Evolutionary conservation across 1,139 yeast species (phyloP).

Genomic region (Yamadazyma trypodendri): DNA sequence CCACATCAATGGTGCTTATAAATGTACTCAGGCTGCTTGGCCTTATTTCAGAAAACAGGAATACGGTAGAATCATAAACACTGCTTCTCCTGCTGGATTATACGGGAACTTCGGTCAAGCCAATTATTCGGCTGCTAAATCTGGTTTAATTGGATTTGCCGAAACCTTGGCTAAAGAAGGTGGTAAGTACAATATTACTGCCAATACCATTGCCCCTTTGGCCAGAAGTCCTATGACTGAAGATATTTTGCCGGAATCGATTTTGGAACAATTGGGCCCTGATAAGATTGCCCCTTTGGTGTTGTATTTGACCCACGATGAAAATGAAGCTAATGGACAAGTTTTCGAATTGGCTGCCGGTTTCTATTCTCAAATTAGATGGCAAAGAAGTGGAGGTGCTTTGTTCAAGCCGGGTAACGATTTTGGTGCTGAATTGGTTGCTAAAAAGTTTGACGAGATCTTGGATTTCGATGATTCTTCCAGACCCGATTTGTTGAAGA

Average conservation of each 20-base stretch:
- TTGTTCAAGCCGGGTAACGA: constrained; percentile 75
- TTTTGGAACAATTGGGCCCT: constrained; percentile 78
- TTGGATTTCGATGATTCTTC: constrained; percentile 55
- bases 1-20: constrained; percentile 86
- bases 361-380: constrained; percentile 83
- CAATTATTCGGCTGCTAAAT: constrained; percentile 92
- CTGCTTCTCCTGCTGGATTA: constrained; percentile 95
- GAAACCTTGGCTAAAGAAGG: constrained; percentile 97
- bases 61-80: constrained; percentile 86
- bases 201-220: constrained; percentile 88
- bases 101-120: constrained; percentile 98
- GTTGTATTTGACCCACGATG: constrained; percentile 71
- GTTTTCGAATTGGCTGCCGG: constrained; percentile 95
- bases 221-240: constrained; percentile 98
- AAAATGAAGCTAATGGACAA: constrained; percentile 61
- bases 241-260: constrained; percentile 78
- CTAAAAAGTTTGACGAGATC: constrained; percentile 65
- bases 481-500: constrained; percentile 53
- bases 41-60: constrained; percentile 80
- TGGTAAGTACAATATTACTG: constrained; percentile 72
- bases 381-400: constrained; percentile 92
- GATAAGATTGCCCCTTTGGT: constrained; percentile 91
- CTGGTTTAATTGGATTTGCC: constrained; percentile 86
- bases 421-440: constrained; percentile 84
- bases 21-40: constrained; percentile 91